Evolutionary conservation across 257 asterid species (phyloP).

Genomic region (Solanum bukasovii): DNA sequence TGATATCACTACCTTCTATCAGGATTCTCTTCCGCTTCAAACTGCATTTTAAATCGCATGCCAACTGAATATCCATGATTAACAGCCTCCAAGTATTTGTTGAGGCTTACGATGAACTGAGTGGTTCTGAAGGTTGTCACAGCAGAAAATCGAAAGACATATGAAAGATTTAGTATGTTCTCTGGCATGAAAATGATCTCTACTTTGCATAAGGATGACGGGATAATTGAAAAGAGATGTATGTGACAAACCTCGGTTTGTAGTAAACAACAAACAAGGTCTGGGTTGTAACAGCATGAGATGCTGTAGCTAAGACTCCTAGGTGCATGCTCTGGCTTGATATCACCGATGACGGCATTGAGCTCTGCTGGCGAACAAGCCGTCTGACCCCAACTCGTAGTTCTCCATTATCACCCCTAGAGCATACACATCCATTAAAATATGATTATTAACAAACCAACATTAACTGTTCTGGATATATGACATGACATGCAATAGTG

Average conservation of each 20-base stretch:
- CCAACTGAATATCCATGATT: slow-evolving; percentile 55
- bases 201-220: not conserved
- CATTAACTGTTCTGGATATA: not conserved
- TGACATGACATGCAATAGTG: not conserved
- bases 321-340: slow-evolving; percentile 86
- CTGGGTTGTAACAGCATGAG: slow-evolving; percentile 54
- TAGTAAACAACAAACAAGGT: slow-evolving; percentile 62
- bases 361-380: slow-evolving; percentile 46
- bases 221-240: not conserved
- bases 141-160: not conserved
- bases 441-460: not conserved
- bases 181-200: not conserved
- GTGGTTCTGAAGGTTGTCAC: slow-evolving; percentile 33
- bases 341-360: slow-evolving; percentile 71
- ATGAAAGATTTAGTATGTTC: not conserved
- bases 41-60: slow-evolving; percentile 69
- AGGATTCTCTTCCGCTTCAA: slow-evolving; percentile 78
- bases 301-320: slow-evolving; percentile 82
- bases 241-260: slow-evolving; percentile 54
- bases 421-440: not conserved
- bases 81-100: slow-evolving; percentile 61
- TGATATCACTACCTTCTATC: slow-evolving; percentile 48
- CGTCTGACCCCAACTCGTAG: slow-evolving; percentile 69
- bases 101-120: slow-evolving; percentile 70
- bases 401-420: slow-evolving; percentile 60